Base-by-base conservation (phyloP, 2,329 filamentous ascomycete genomes). In the Penicillium sp. region DNA sequence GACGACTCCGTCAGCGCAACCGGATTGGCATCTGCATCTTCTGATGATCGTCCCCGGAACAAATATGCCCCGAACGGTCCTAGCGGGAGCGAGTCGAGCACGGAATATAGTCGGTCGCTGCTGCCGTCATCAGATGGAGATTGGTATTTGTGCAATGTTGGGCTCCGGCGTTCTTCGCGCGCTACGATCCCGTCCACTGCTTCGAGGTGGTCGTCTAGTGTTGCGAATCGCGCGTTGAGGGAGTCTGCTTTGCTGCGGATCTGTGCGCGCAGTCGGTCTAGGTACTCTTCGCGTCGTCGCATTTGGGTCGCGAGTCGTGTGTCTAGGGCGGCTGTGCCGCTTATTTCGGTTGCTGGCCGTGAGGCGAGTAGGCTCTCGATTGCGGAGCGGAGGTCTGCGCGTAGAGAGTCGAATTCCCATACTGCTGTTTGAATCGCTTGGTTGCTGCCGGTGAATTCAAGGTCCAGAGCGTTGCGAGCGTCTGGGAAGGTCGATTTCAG, bases 401-500 rank as follows among this genome's bases (percentile, higher is more conserved):
- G 67, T 10, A 75, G 61, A 15, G 68, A 69, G 46, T 72, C 69
- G 47, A 74, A 69, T 56, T 72, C 67, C 56, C 65, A 65, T 0
- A 63, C 59, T 31, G 72, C 70, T 10, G 68, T 58, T 45, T 69
- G 64, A 4, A 70, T 60, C 16, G 71, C 70, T 45, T 64, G 56
- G 56, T 65, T 62, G 55, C 68, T 68, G 46, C 72, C 70, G 46
- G 67, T 61, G 52, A 73, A 74, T 54, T 75, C 72, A 12, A 74
- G 68, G 15, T 71, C 65, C 1, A 74, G 65, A n/a, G 72, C 71
- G 46, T 74, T 60, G 27, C 65, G 68, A 2, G 57, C 66, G 23
- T 65, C 64, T 15, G 68, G 65, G 42, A 71, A 68, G 29, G 56
- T 57, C n/a, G 55, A 53, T 45, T 66, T 66, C 7, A 74, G 53